Evolutionary conservation across 106 monocot genomes (phyloP), one percentile per base, ranked within the genome.

Genomic region (Dendrobium chrysotoxum): DNA sequence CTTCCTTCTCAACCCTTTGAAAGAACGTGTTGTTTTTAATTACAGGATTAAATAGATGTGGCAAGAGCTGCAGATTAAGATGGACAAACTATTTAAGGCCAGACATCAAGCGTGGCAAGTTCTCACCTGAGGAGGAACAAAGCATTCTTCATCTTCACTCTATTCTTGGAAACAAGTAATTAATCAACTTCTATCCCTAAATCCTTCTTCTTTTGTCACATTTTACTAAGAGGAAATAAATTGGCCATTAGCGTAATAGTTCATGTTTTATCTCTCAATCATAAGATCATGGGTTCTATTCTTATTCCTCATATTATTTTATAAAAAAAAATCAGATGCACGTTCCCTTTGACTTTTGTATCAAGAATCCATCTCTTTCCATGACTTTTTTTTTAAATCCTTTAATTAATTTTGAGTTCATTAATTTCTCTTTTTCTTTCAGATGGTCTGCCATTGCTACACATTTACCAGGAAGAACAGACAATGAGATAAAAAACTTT

Each of bases 401-500:
- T 35, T 35, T 3, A 35, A 35, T 35, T 35, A 35, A 35, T 35
- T 35, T 35, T 35, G 35, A 2, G 35, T 35, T 35, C 35, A 35
- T 35, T 35, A 35, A 35, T 44, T 44, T 44, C 9, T 44, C 44
- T 6, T 44, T 44, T 13, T 50, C 15, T 50, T 47, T n/a, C 44
- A 95, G 95, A 74, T 95, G 95, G 95, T 95, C 95, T 2, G 90
- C 91, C 4, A 95, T 95, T 54, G 95, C 95, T 3, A 88, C 88
- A 18, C 89, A 95, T 79, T 91, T 95, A 4, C 95, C 95, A 0
- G 95, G 95, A 18, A 83, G 95, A 4, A 95, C 95, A 5, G 95
- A 95, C 79, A 95, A 95, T 54, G 95, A 95, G 86, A 95, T 95
- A 71, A 95, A 95, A 85, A 95, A 95, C 85, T 92, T 91, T 83